A percentile compares a stretch with the other conserved stretches of the same genome.
These are phyloP conservation scores for Trichosphaerium sp. DNA, from an alignment of 78 protist genomes.

Conservation along the genomic window DNA sequence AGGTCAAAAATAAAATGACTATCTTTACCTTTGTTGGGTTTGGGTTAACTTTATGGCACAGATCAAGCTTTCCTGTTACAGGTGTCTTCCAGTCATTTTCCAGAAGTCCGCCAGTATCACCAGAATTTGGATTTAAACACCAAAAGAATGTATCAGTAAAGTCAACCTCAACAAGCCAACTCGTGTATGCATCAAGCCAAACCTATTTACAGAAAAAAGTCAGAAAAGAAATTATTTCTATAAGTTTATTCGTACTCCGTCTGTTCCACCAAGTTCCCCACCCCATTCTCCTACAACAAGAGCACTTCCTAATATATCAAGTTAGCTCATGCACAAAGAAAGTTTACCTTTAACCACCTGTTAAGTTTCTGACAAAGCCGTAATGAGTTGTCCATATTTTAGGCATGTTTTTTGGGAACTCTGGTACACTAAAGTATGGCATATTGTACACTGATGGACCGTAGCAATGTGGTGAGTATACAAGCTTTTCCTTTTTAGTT, in stretches of 20 bases:
- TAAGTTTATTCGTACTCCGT: too few species aligned
- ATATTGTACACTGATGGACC: conserved; percentile 46
- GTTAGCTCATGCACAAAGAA: too few species aligned
- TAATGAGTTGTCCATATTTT: conserved; percentile 42
- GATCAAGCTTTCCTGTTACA: conserved; percentile 8
- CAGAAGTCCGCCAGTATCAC: conserved; percentile 56
- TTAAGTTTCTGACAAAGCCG: conserved; percentile 6
- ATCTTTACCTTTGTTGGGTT: conserved; percentile 46
- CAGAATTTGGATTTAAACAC: conserved; percentile 54
- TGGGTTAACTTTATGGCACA: conserved; percentile 5
- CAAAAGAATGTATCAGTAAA: conserved; percentile 33
- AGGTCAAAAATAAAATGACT: too few species aligned
- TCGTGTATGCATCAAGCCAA: conserved; percentile 33
- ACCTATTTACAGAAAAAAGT: too few species aligned
- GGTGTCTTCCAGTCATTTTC: conserved; percentile 35
- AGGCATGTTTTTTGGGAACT: conserved; percentile 33
- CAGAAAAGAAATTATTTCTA: too few species aligned
- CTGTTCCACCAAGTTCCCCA: conserved; percentile 17
- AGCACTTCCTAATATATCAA: too few species aligned
- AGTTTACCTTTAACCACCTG: too few species aligned
- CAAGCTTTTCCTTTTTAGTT: conserved; percentile 29
- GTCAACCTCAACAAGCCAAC: conserved; percentile 6
- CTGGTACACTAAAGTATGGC: not conserved
- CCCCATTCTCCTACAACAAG: conserved; percentile 60
- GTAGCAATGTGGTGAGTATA: conserved; percentile 40